Percentiles rank a stretch among this genome's conserved stretches.
These are phyloP conservation scores for Fomitiporia mediterranea DNA, from an alignment of 1,284 basidiomycete genomes.

Conservation along the genomic window DNA sequence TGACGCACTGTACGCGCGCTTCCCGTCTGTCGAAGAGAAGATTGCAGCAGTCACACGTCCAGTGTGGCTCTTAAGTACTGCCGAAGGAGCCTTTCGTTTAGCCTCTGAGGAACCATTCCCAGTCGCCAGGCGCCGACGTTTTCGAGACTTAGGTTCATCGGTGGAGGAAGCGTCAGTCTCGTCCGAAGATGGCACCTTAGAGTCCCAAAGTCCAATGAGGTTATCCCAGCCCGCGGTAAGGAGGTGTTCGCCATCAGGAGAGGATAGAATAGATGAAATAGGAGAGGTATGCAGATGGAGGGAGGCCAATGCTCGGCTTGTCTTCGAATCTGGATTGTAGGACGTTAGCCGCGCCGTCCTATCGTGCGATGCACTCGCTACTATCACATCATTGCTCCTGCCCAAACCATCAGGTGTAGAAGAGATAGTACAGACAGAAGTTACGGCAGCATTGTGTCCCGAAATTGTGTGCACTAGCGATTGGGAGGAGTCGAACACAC, in stretches of 20 bases:
- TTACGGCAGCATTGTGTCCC: constrained; percentile 65
- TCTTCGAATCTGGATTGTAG: constrained; percentile 34
- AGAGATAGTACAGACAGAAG: constrained; percentile 63
- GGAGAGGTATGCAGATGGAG: constrained; percentile 75
- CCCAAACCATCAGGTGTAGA: constrained; percentile 25
- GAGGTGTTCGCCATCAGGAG: constrained; percentile 51
- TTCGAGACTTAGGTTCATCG: constrained; percentile 6
- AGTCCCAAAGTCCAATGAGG: constrained; percentile 76
- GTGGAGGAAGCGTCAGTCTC: constrained; percentile 42
- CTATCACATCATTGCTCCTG: constrained; percentile 35
- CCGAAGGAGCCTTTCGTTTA: constrained; percentile 57
- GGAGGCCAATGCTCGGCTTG: constrained; percentile 45
- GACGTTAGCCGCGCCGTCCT: constrained; percentile 65
- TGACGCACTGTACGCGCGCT: constrained; percentile 60
- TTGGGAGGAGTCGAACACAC: constrained; percentile 70
- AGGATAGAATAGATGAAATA: constrained; percentile 61
- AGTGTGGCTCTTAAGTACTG: constrained; percentile 71
- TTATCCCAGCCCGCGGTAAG: constrained; percentile 79
- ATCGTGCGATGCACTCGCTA: constrained; percentile 84
- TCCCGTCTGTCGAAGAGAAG: constrained; percentile 36
- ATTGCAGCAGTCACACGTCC: constrained; percentile 63
- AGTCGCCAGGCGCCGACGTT: constrained; percentile 3
- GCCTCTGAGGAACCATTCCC: constrained; percentile 28
- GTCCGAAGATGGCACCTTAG: constrained; percentile 54
- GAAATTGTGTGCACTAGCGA: constrained; percentile 45